These are phyloP conservation scores for Linum lewisii DNA, from an alignment of 345 rosid genomes.

Conservation along the genomic window DNA sequence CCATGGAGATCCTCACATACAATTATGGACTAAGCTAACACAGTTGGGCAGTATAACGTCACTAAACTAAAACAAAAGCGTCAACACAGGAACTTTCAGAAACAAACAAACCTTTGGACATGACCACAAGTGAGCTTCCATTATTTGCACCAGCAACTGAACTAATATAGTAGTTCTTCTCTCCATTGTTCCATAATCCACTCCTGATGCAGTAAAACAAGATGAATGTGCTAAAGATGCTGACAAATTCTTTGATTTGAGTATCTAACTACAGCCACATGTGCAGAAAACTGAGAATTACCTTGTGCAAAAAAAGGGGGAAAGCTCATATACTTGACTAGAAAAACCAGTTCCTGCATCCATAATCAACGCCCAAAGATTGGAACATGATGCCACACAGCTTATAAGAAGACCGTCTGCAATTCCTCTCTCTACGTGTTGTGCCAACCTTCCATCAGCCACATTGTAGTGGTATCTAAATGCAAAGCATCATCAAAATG, in stretches of 20 bases:
- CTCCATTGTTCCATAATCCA: constrained; percentile 33
- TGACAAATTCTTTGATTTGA: not conserved
- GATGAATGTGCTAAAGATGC: not conserved
- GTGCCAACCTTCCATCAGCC: constrained; percentile 27
- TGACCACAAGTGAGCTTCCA: constrained; percentile 29
- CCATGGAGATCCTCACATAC: not conserved
- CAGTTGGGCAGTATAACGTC: not conserved
- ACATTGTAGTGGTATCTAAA: constrained; percentile 28
- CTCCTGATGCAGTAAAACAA: constrained; percentile 15
- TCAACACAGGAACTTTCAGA: not conserved
- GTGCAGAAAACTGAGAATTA: not conserved
- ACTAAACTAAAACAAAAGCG: not conserved
- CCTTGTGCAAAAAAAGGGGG: constrained; percentile 28
- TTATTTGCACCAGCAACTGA: constrained; percentile 27
- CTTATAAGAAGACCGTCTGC: constrained; percentile 27
- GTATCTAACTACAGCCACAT: not conserved
- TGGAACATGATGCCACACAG: constrained; percentile 25
- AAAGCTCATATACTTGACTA: constrained; percentile 21
- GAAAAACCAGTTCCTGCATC: constrained; percentile 28
- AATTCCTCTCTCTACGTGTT: constrained; percentile 27
- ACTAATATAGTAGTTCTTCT: constrained; percentile 27
- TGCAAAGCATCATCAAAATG: constrained; percentile 1
- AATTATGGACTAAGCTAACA: not conserved
- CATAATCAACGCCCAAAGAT: constrained; percentile 29
- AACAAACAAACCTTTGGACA: constrained; percentile 23